A percentile compares a stretch with the other conserved stretches of the same genome.
Conservation (phyloP, 2,329 filamentous ascomycete genomes). For the Diplodia corticola region DNA sequence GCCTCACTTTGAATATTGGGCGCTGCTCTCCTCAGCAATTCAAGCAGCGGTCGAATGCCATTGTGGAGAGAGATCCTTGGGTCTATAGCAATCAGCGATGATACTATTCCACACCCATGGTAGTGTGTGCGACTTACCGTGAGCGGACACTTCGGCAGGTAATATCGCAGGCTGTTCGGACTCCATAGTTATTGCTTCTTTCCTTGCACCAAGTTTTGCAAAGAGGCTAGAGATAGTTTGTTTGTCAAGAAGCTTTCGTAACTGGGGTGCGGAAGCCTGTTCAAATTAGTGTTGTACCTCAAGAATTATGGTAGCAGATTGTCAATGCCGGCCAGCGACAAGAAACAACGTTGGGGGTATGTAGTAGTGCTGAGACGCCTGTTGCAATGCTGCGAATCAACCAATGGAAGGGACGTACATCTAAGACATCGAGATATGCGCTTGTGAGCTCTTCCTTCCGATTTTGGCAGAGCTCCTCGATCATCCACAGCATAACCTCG, state of each 20-base stretch:
- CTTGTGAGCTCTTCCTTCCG: constrained; percentile 38
- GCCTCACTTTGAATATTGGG: constrained; percentile 15
- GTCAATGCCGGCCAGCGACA: background rate
- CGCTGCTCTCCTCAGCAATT: constrained; percentile 32
- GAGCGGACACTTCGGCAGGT: background rate
- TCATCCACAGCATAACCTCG: constrained; percentile 46
- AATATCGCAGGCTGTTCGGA: background rate
- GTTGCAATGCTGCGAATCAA: background rate
- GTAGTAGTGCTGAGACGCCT: background rate
- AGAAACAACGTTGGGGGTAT: background rate
- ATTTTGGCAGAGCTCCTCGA: constrained; percentile 36
- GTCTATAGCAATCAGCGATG: background rate
- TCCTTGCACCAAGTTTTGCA: background rate
- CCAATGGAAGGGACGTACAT: constrained; percentile 25
- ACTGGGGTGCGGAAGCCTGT: constrained; percentile 5
- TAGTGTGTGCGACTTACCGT: constrained; percentile 14
- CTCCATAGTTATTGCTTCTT: background rate
- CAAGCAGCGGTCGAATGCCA: constrained; percentile 29
- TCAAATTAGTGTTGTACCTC: background rate
- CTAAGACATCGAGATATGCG: constrained; percentile 38
- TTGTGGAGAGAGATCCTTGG: constrained; percentile 27
- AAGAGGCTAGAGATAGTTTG: background rate
- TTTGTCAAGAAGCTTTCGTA: constrained; percentile 6
- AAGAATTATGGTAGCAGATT: background rate
- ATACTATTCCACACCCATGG: background rate